Percentiles rank a stretch among this genome's conserved stretches.
These are phyloP conservation scores for Silybum marianum DNA, from an alignment of 129 eudicot species.

Conservation along the genomic window DNA sequence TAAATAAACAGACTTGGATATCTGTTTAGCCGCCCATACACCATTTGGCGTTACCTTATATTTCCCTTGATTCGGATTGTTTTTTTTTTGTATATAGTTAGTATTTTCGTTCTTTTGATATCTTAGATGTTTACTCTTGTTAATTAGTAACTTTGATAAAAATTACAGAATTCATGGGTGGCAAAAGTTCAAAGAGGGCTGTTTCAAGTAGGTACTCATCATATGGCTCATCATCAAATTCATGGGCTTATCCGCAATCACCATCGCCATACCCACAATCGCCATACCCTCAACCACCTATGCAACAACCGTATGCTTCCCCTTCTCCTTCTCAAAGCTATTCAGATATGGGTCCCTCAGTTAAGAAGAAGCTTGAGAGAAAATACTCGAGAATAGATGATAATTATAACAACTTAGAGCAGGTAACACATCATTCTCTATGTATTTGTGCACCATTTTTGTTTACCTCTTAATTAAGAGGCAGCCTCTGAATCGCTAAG, in stretches of 20 bases:
- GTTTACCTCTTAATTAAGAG: no score
- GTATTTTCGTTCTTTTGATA: neutral
- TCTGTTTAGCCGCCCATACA: no score
- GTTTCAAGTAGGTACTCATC: slow-evolving; percentile 62
- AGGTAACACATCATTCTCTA: slow-evolving; percentile 45
- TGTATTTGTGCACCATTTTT: slow-evolving; percentile 8
- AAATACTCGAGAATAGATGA: slow-evolving; percentile 79
- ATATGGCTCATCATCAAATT: slow-evolving; percentile 54
- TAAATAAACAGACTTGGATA: no score
- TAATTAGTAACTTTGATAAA: neutral
- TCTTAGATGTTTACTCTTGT: slow-evolving; percentile 6
- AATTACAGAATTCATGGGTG: slow-evolving; percentile 59
- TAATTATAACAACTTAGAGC: slow-evolving; percentile 61
- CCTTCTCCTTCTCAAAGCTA: slow-evolving; percentile 49
- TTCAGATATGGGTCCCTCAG: slow-evolving; percentile 46
- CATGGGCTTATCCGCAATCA: slow-evolving; percentile 51
- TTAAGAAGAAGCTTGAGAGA: slow-evolving; percentile 59
- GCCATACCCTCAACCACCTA: slow-evolving; percentile 44
- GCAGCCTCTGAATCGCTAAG: no score
- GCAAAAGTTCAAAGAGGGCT: slow-evolving; percentile 64
- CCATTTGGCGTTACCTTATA: no score
- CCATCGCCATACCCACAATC: slow-evolving; percentile 18
- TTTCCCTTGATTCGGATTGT: no score
- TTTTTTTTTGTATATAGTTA: neutral
- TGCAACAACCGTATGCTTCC: slow-evolving; percentile 48